Evolutionary conservation across 306 rosid species (phyloP).

Genomic region (Gillenia trifoliata): DNA sequence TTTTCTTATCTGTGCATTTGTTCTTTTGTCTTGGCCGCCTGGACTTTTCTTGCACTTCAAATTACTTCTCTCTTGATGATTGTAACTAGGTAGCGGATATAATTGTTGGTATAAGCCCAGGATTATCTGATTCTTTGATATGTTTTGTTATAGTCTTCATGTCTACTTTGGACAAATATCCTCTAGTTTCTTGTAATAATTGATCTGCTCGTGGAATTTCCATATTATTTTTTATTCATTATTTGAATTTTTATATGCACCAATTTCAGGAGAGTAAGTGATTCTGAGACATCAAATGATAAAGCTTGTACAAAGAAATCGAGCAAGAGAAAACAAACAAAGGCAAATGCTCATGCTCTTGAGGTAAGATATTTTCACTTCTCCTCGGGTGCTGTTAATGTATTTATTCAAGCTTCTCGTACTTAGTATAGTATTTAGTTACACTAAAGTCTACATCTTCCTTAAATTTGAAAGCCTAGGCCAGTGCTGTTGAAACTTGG

Average conservation of each 20-base stretch:
- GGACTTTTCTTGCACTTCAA: not conserved
- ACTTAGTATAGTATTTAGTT: not conserved
- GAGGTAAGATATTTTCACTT: slow-evolving; percentile 28
- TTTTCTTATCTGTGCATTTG: not conserved
- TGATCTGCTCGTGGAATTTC: not conserved
- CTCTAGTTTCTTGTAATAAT: not conserved
- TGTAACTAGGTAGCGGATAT: not conserved
- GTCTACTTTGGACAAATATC: not conserved
- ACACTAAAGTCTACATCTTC: not conserved
- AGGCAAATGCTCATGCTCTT: slow-evolving; percentile 16
- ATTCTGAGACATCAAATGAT: slow-evolving; percentile 2
- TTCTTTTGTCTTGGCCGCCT: not conserved
- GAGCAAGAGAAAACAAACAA: slow-evolving; percentile 26
- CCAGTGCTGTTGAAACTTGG: not conserved
- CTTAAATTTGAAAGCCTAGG: slow-evolving; percentile 1
- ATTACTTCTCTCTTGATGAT: not conserved
- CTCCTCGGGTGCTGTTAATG: slow-evolving; percentile 3
- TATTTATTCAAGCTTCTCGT: slow-evolving; percentile 1
- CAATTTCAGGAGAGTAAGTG: slow-evolving; percentile 22
- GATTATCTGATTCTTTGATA: not conserved
- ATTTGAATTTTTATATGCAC: not conserved
- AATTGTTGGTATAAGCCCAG: not conserved
- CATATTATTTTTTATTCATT: not conserved
- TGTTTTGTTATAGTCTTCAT: not conserved
- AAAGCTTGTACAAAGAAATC: slow-evolving; percentile 14